These are phyloP conservation scores for Globisporangium canariense DNA, from an alignment of 352 stramenopile genomes.

Conservation along the genomic window DNA sequence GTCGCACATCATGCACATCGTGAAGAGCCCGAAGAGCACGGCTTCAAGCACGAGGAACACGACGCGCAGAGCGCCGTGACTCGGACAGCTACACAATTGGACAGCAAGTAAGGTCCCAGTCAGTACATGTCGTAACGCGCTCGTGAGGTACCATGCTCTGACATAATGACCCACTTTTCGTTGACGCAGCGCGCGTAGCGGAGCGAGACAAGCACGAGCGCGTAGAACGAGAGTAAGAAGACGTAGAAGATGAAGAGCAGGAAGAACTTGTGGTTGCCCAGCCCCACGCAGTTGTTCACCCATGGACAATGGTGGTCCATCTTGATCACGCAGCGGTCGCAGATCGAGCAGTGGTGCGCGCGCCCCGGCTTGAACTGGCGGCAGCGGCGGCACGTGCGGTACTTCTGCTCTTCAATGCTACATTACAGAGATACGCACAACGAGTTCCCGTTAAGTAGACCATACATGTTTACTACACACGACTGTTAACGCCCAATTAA, in stretches of 20 bases:
- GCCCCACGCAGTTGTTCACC: constrained; percentile 99
- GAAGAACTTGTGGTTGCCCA: constrained; percentile 98
- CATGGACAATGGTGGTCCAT: constrained; percentile 99
- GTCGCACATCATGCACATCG: constrained; percentile 98
- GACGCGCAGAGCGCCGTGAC: constrained; percentile 69
- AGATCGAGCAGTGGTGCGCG: constrained; percentile 97
- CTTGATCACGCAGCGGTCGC: constrained; percentile 95
- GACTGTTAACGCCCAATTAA: not conserved
- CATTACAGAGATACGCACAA: not conserved
- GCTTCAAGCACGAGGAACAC: constrained; percentile 86
- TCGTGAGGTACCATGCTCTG: too few species aligned
- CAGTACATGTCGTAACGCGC: not conserved
- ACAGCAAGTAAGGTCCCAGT: not conserved
- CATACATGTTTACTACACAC: not conserved
- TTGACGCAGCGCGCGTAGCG: constrained; percentile 87
- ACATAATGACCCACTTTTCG: constrained; percentile 50
- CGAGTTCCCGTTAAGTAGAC: not conserved
- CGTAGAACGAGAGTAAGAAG: constrained; percentile 94
- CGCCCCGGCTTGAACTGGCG: constrained; percentile 95
- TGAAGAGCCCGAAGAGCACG: constrained; percentile 98
- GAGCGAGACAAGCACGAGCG: constrained; percentile 90
- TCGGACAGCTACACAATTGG: constrained; percentile 46
- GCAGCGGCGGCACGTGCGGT: constrained; percentile 87
- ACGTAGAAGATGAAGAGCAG: constrained; percentile 90
- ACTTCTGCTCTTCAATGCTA: constrained; percentile 81